These are phyloP conservation scores for Quercus lobata DNA, from an alignment of 331 rosid species.

Conservation along the genomic window DNA sequence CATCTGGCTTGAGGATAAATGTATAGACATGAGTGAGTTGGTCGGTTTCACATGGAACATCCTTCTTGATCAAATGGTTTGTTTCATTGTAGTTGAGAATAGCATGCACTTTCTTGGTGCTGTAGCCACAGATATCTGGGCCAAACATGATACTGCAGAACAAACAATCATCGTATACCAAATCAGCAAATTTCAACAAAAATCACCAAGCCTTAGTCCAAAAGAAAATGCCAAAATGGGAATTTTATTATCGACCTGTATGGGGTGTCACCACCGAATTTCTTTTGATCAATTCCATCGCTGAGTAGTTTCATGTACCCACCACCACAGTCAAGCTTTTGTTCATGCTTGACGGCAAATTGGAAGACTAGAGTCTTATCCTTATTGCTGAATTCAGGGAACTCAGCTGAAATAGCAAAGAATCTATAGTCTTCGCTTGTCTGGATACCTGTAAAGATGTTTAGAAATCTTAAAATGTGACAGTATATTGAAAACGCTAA, in stretches of 20 bases:
- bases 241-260: constrained; percentile 60
- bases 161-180: constrained; percentile 8
- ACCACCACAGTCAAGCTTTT: constrained; percentile 99
- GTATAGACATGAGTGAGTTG: constrained; percentile 96
- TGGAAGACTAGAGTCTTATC: constrained; percentile 85
- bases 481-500: not conserved
- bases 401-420: constrained; percentile 93
- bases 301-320: constrained; percentile 95
- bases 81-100: constrained; percentile 71
- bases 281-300: constrained; percentile 89
- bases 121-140: constrained; percentile 97
- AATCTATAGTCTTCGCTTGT: constrained; percentile 96
- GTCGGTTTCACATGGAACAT: constrained; percentile 97
- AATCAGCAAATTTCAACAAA: constrained; percentile 12
- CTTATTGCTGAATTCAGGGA: constrained; percentile 93
- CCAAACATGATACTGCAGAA: constrained; percentile 95
- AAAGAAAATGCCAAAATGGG: not conserved
- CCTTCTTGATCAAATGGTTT: constrained; percentile 96
- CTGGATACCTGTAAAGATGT: constrained; percentile 65
- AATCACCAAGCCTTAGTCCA: not conserved
- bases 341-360: constrained; percentile 95
- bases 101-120: constrained; percentile 96
- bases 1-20: constrained; percentile 89
- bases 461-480: not conserved
- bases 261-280: constrained; percentile 92